Evolutionary conservation across 164 flowering plant species (phyloP).

Genomic region (Vitis labrusca): DNA sequence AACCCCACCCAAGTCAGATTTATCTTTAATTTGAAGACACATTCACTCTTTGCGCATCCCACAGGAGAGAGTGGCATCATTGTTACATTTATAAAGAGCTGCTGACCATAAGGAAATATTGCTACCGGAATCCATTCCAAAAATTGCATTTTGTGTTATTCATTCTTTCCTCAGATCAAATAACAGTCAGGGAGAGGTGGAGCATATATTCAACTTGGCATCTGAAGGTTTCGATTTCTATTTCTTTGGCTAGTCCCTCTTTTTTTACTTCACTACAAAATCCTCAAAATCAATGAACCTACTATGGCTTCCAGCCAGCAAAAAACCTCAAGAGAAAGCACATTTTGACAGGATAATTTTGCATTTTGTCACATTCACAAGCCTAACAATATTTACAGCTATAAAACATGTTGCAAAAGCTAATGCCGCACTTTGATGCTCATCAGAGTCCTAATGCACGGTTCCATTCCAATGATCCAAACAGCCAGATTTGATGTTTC

Average conservation of each 20-base stretch:
- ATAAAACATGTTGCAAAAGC: background rate
- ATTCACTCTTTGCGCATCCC: too few relatives aligned
- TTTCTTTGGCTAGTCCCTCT: background rate
- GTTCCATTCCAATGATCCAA: conserved; percentile 1
- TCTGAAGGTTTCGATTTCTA: background rate
- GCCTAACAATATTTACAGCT: conserved; percentile 24
- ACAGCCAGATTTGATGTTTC: background rate
- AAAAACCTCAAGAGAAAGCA: background rate
- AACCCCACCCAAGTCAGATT: too few relatives aligned
- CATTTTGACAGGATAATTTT: conserved; percentile 1
- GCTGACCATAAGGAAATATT: too few relatives aligned
- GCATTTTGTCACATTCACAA: conserved; percentile 16
- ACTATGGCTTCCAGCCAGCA: background rate
- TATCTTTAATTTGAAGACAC: too few relatives aligned
- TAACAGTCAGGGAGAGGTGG: background rate
- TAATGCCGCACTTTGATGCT: background rate
- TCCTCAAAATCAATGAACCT: background rate
- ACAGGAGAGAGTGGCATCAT: too few relatives aligned
- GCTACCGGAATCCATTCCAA: too few relatives aligned
- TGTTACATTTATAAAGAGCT: too few relatives aligned
- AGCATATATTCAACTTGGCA: background rate
- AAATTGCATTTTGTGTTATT: too few relatives aligned
- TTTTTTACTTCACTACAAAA: too few relatives aligned
- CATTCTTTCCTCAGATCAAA: background rate
- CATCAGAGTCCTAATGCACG: background rate